Base-by-base conservation (phyloP, 306 rosid genomes). In the Rosa chinensis region DNA sequence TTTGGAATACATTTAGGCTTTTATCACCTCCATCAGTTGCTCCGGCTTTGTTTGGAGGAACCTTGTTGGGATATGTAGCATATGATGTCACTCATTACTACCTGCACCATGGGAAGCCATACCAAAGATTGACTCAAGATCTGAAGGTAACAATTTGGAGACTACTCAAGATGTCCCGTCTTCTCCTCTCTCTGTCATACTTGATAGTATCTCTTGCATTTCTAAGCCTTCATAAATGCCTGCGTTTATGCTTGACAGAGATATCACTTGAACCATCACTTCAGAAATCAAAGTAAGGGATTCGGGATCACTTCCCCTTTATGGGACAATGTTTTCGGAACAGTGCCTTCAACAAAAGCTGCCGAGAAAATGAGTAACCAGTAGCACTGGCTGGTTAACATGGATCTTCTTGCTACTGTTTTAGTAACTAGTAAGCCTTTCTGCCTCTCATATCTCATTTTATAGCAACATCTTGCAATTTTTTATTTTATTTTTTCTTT, bases 31-130 rank as follows among this genome's bases (percentile, higher is more conserved):
- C 80, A 9, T 55, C 80, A 7, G 56, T 63, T 18, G 80, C 82
- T 67, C 88, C 82, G 12, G 66, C 88, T 2, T 59, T 84, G 70
- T 84, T 81, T 16, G 88, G 85, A 58, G 88, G 85, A 8, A 48
- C 32, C 39, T 78, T 84, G 40, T 32, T 84, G 63, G 88, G 85
- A 68, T 84, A 84, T 52, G 85, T 81, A 50, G 75, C 71, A 25
- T 84, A 84, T 48, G 87, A 84, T 70, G 45, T 78, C 14, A 84
- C 85, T 50, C 88, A 84, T 66, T 84, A 81, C 72, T 84, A 84
- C 64, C 80, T 84, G 45, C 88, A 84, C 72, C 83, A 84, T 69
- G 88, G 80, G 74, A 81, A 84, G 77, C 88, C 88, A 37, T 48
- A 78, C 6, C 67, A 72, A 44, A 79, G 78, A 48, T n/a, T 84